Evolutionary conservation across 1,284 basidiomycete genomes (phyloP).

Genomic region (Cryptococcus amylolentus): DNA sequence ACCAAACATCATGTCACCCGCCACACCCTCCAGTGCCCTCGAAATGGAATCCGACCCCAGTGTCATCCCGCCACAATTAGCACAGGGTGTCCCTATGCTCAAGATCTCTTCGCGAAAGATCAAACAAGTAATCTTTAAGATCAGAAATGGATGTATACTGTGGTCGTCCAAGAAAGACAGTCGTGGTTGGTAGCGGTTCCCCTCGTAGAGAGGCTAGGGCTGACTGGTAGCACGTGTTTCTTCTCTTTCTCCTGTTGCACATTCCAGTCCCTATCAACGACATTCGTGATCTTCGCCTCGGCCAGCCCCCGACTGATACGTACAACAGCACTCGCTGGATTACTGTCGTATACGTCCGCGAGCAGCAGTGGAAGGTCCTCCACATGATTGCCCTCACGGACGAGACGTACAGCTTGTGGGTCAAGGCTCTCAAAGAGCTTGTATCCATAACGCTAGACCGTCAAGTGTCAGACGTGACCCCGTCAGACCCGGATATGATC

Average conservation of each 20-base stretch:
- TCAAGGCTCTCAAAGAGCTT: slow-evolving; percentile 51
- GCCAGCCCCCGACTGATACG: slow-evolving; percentile 60
- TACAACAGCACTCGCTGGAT: slow-evolving; percentile 53
- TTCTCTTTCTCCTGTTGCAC: background rate
- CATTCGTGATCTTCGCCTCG: slow-evolving; percentile 86
- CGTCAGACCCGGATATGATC: slow-evolving; percentile 41
- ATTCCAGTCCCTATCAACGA: slow-evolving; percentile 75
- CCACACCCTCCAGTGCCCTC: background rate
- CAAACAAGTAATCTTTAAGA: slow-evolving; percentile 67
- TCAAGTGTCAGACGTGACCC: slow-evolving; percentile 33
- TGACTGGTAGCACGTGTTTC: background rate
- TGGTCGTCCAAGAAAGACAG: slow-evolving; percentile 78
- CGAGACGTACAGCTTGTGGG: slow-evolving; percentile 61
- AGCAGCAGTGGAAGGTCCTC: slow-evolving; percentile 81
- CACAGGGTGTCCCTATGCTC: slow-evolving; percentile 60
- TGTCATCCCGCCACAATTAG: slow-evolving; percentile 11
- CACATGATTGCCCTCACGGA: slow-evolving; percentile 76
- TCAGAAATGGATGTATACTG: slow-evolving; percentile 72
- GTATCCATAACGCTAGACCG: slow-evolving; percentile 39
- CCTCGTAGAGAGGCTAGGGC: background rate
- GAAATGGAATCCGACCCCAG: slow-evolving; percentile 8
- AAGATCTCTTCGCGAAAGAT: slow-evolving; percentile 84
- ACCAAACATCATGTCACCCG: slow-evolving; percentile 1
- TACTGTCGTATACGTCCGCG: slow-evolving; percentile 52
- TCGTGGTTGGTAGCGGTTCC: slow-evolving; percentile 55